Conservation (phyloP, 495 filamentous ascomycete species). For the Tuber aestivum region DNA sequence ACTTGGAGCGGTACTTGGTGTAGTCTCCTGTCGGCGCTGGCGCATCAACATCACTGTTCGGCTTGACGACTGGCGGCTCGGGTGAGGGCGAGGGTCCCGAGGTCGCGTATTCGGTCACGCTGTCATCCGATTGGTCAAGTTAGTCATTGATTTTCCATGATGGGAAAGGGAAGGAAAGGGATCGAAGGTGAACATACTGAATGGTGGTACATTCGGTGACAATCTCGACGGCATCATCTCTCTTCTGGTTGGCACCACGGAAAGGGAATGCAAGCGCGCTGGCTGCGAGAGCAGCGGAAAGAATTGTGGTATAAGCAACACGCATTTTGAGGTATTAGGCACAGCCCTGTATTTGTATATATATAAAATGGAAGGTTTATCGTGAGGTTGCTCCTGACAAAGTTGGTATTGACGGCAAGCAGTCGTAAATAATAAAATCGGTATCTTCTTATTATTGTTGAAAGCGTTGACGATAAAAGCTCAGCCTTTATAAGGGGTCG, state of each 20-base stretch:
- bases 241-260: conserved; percentile 19
- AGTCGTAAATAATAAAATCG: conserved; percentile 6
- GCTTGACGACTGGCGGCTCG: not conserved
- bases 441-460: not conserved
- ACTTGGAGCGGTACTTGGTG: not conserved
- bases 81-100: not conserved
- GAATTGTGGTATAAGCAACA: conserved; percentile 23
- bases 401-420: conserved; percentile 5
- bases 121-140: conserved; percentile 1
- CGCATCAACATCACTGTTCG: not conserved
- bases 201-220: conserved; percentile 27
- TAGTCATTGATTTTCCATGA: not conserved
- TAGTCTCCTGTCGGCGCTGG: not conserved
- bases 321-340: conserved; percentile 24
- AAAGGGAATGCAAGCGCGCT: conserved; percentile 27
- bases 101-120: conserved; percentile 19
- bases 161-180: not conserved
- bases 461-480: not conserved
- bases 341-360: not conserved
- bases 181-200: conserved; percentile 20
- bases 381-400: conserved; percentile 1
- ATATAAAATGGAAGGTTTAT: not conserved
- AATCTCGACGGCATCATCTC: conserved; percentile 11
- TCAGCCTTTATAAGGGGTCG: not conserved
- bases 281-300: conserved; percentile 23